Conservation (phyloP, 495 filamentous ascomycete species). For the Trichocladium uniseriatum region DNA sequence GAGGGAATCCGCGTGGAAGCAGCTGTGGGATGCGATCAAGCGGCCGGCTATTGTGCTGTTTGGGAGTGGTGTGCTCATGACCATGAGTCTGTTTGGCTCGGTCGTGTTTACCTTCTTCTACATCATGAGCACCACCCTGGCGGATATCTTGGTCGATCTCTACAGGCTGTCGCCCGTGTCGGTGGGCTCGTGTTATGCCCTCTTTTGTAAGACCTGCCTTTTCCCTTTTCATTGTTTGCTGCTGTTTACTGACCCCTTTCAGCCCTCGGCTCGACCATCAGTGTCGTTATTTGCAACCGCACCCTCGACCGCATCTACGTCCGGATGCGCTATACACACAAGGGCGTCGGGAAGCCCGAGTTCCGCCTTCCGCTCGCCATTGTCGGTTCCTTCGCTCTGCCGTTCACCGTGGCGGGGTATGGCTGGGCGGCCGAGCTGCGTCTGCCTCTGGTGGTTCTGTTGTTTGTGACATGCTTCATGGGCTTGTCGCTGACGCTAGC, state of each 20-base stretch:
- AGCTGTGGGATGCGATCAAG: slow-evolving; percentile 34
- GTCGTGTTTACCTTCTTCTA: slow-evolving; percentile 47
- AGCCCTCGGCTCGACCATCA: slow-evolving; percentile 44
- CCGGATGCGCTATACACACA: slow-evolving; percentile 31
- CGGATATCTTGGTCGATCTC: slow-evolving; percentile 38
- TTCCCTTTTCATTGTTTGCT: neutral
- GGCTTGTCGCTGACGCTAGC: slow-evolving; percentile 36
- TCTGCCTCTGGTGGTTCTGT: slow-evolving; percentile 31
- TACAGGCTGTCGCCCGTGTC: slow-evolving; percentile 40
- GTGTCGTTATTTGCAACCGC: slow-evolving; percentile 37
- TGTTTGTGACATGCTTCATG: slow-evolving; percentile 35
- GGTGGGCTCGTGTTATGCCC: slow-evolving; percentile 39
- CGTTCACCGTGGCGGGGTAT: slow-evolving; percentile 36
- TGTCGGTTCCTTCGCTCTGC: slow-evolving; percentile 33
- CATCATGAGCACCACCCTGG: slow-evolving; percentile 42
- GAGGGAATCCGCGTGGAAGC: slow-evolving; percentile 23
- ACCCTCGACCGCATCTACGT: slow-evolving; percentile 45
- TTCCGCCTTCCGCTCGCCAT: slow-evolving; percentile 44
- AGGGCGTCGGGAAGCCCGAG: slow-evolving; percentile 37
- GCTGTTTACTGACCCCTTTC: slow-evolving; percentile 21
- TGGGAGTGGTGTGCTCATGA: slow-evolving; percentile 40
- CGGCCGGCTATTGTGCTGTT: slow-evolving; percentile 41
- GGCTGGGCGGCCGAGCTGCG: slow-evolving; percentile 39
- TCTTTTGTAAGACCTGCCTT: slow-evolving; percentile 40
- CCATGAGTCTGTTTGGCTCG: slow-evolving; percentile 40